Evolutionary conservation across 768 basidiomycete species (phyloP), one percentile per base, ranked within the genome.

Genomic region (Trametes cinnabarina): DNA sequence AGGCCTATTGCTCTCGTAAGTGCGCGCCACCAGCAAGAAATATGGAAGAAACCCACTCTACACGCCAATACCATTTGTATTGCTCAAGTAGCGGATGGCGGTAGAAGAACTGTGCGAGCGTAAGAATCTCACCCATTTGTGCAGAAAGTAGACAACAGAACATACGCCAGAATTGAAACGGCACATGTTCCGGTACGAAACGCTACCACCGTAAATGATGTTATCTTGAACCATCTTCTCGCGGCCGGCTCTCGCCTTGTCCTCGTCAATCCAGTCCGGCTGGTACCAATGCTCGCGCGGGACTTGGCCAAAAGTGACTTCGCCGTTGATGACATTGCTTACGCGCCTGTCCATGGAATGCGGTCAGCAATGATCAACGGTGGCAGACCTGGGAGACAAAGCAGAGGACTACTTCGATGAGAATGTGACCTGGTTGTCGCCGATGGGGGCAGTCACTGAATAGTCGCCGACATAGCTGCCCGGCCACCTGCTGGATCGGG

Each of bases 61-160:
- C 81, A 14, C 89, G 78, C 89, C 88, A 91, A 71, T 92, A 91
- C 77, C 85, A 92, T 53, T 85, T 79, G 69, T 85, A 90, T 44
- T 82, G 73, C 55, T 80, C 77, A 48, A 91, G 71, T 15, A 90
- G 71, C 3, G 82, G 80, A 65, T 92, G 89, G 41, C 77, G 72
- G 79, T 83, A 92, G 77, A 92, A 92, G 76, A 70, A 70, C 66
- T 68, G 35, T 9, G 23, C 5, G 32, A 9, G 42, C 17, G 34
- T 32, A 30, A 35, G 41, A 2, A 47, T 22, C 47, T 28, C 30
- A 22, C 25, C 37, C 10, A 9, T 6, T 32, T 5, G 30, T 11
- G 11, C 6, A 32, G 6, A 5, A 32, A 32, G 30, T 11, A 11
- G 6, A 5, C 5, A 6, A 40, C 23, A 4, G 35, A 34, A 69